Conservation (phyloP, 2,329 filamentous ascomycete species). For the Aureobasidium mangrovei region DNA sequence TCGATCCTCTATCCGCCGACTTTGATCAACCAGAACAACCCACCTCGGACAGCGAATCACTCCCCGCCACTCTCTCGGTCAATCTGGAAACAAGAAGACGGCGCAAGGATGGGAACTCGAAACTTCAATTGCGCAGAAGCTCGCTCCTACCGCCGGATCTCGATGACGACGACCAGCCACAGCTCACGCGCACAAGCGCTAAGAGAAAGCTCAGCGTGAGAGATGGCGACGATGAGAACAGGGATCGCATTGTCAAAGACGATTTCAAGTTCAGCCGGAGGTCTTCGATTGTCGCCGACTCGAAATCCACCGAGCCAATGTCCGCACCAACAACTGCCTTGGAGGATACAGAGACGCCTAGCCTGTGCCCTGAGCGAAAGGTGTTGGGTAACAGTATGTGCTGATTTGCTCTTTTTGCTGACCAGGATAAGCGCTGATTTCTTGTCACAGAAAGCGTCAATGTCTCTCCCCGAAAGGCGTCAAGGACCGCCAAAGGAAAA, state of each 20-base stretch:
- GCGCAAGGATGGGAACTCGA: constrained; percentile 43
- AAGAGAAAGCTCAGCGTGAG: constrained; percentile 51
- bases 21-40: constrained; percentile 11
- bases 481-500: constrained; percentile 12
- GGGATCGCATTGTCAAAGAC: constrained; percentile 27
- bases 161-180: constrained; percentile 25
- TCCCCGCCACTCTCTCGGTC: constrained; percentile 32
- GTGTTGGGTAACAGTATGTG: constrained; percentile 36
- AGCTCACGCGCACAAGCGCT: constrained; percentile 37
- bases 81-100: constrained; percentile 46
- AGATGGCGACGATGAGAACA: constrained; percentile 37
- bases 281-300: constrained; percentile 7
- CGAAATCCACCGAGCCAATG: neutral
- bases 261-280: constrained; percentile 41
- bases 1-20: constrained; percentile 25
- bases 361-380: constrained; percentile 26
- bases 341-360: neutral
- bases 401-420: no score
- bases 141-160: constrained; percentile 34
- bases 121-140: constrained; percentile 32
- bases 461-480: constrained; percentile 26
- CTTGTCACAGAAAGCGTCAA: constrained; percentile 26
- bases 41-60: constrained; percentile 26
- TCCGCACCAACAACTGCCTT: neutral
- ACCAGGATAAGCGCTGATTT: no score